A percentile compares a stretch with the other conserved stretches of the same genome.
phyloP scores from a whole-genome alignment of 495 filamentous ascomycete genomes.

The Penicillium samsonianum region DNA sequence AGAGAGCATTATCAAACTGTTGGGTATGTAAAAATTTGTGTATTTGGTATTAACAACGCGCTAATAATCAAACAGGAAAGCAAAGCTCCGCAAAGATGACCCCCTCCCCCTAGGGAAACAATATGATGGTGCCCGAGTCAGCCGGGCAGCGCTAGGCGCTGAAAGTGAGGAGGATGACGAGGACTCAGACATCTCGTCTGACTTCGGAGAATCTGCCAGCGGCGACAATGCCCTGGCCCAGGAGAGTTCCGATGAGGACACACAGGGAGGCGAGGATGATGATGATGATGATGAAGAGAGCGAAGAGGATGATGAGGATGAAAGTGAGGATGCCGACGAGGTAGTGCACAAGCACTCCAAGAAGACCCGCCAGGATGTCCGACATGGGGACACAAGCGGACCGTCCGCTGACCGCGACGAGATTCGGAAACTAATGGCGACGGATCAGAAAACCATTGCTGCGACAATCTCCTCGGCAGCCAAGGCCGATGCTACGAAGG shows the following conservation, averaged over 20 bases:
- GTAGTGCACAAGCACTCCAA: background rate
- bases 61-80: slow-evolving; percentile 60
- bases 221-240: slow-evolving; percentile 15
- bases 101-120: slow-evolving; percentile 64
- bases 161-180: slow-evolving; percentile 48
- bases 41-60: slow-evolving; percentile 4
- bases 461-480: slow-evolving; percentile 70
- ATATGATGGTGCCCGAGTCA: slow-evolving; percentile 80
- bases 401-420: slow-evolving; percentile 50
- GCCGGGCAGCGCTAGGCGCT: slow-evolving; percentile 63
- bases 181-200: slow-evolving; percentile 19
- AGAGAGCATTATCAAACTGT: slow-evolving; percentile 86
- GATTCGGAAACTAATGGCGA: slow-evolving; percentile 66
- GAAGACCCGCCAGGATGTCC: background rate
- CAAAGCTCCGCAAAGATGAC: slow-evolving; percentile 76
- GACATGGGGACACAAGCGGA: background rate
- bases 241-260: slow-evolving; percentile 9
- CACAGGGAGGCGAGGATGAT: slow-evolving; percentile 3
- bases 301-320: slow-evolving; percentile 30
- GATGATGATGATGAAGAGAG: slow-evolving; percentile 22
- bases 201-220: slow-evolving; percentile 24
- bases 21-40: slow-evolving; percentile 53
- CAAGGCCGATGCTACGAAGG: slow-evolving; percentile 79
- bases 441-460: slow-evolving; percentile 69
- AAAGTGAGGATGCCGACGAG: background rate